Conservation (phyloP, 2,329 filamentous ascomycete species). For the Cladosporium sphaerospermum region DNA sequence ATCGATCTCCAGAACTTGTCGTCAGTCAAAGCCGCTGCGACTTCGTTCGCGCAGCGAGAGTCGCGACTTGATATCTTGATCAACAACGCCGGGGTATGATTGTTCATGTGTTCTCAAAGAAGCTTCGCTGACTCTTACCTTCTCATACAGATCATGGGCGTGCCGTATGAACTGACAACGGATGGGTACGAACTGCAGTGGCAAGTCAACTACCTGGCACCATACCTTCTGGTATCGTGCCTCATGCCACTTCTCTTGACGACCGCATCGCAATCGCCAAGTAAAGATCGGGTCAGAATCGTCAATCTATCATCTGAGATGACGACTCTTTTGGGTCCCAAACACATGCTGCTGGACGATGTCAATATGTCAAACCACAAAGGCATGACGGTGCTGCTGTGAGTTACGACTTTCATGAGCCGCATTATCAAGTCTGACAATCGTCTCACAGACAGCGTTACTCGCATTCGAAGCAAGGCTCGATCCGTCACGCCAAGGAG, state of each 20-base stretch:
- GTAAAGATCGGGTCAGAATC: not conserved
- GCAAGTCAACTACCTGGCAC: constrained; percentile 9
- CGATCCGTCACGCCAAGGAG: constrained; percentile 5
- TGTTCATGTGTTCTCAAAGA: not conserved
- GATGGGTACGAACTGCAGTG: constrained; percentile 5
- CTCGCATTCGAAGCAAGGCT: constrained; percentile 5
- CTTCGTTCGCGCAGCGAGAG: not conserved
- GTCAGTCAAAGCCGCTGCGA: constrained; percentile 4
- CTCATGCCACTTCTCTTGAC: constrained; percentile 1
- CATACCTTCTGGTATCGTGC: not conserved
- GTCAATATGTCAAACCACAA: constrained; percentile 6
- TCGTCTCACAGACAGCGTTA: not conserved
- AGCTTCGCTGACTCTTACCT: not conserved
- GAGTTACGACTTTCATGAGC: not conserved
- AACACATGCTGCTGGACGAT: not conserved
- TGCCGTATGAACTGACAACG: not conserved
- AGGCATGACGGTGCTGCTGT: constrained; percentile 1
- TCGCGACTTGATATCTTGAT: not conserved
- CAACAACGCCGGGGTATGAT: constrained; percentile 1
- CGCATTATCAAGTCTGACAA: not conserved
- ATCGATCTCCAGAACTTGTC: constrained; percentile 2
- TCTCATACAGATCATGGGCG: constrained; percentile 1
- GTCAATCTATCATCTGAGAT: constrained; percentile 1
- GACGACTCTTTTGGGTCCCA: not conserved
- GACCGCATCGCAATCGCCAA: not conserved